Base-by-base conservation (phyloP, 192 early-diverging fungal species). In the Physocladia obscura region DNA sequence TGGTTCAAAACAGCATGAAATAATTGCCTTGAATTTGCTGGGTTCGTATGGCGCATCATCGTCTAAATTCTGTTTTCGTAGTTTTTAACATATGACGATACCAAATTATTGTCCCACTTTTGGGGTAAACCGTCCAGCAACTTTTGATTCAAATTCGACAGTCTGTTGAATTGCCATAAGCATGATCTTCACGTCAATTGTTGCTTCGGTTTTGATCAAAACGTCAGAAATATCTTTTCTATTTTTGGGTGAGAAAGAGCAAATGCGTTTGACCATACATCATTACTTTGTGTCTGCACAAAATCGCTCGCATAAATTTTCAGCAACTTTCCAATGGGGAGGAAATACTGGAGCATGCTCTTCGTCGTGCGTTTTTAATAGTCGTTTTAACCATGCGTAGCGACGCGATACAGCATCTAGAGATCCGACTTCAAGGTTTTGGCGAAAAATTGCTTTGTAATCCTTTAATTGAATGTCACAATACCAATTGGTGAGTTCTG, bases 371-470 rank as follows among this genome's bases (percentile, higher is more conserved):
- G 82, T 89, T 71, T 93, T 93, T 38, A 98, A 70, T n/a, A 90
- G 77, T 22, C 95, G 83, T 61, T 95, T 92, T 32, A 99, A 76
- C 92, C 94, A 98, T 2, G 95, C 91, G 75, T 95, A 98, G 27
- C 97, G 82, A 27, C 94, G 80, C 3, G 92, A 89, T 0, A 93
- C 87, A 47, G 94, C 88, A 51, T 92, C 92, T 0, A 98, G 74
- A 31, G 89, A 89, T 27, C 49, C 57, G 24, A 87, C 79, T 60
- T 86, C 86, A 19, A 85, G 79, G 56, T 89, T 81, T 15, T 63
- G 72, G 56, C 90, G 84, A 71, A 97, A 96, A 24, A 96, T 88
- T 4, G 77, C 83, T 2, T 87, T 72, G 67, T 99, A 99, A 30
- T 91, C 90, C 27, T 88, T 81, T 34, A 99, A 78, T 68, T 96